These are phyloP conservation scores for Linnemannia zychae DNA, from an alignment of 192 early-diverging fungal genomes.

Conservation along the genomic window DNA sequence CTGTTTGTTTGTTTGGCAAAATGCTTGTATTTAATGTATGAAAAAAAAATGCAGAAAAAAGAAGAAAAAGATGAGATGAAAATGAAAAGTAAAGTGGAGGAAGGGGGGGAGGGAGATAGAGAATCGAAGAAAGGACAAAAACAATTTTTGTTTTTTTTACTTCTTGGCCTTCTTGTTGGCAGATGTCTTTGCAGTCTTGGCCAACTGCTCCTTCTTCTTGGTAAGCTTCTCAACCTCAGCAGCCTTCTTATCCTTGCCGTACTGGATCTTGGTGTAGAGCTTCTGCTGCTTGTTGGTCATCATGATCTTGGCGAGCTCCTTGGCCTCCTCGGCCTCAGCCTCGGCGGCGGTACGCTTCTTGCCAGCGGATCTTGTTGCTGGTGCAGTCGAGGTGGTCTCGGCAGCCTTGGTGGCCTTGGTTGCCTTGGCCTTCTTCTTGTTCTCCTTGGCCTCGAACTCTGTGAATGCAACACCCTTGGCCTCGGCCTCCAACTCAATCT, in stretches of 20 bases:
- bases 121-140: background rate
- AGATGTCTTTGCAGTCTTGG: constrained; percentile 32
- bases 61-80: background rate
- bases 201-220: constrained; percentile 57
- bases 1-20: background rate
- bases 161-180: constrained; percentile 55
- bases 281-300: constrained; percentile 88
- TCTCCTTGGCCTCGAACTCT: constrained; percentile 70
- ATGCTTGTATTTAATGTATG: constrained; percentile 8
- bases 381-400: background rate
- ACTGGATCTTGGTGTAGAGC: constrained; percentile 84
- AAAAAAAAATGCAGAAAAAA: background rate
- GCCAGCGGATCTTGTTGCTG: constrained; percentile 20
- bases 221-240: constrained; percentile 69
- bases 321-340: constrained; percentile 70
- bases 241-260: constrained; percentile 77
- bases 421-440: constrained; percentile 56
- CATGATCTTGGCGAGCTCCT: constrained; percentile 89
- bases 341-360: constrained; percentile 73
- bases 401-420: constrained; percentile 12
- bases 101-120: background rate
- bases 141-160: constrained; percentile 11
- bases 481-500: constrained; percentile 78
- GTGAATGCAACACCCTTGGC: constrained; percentile 75
- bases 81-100: background rate